Percentiles rank a stretch among this genome's conserved stretches.
Evolutionary conservation across 208 protist genomes (phyloP).

Genomic region (Leishmania tarentolae): DNA sequence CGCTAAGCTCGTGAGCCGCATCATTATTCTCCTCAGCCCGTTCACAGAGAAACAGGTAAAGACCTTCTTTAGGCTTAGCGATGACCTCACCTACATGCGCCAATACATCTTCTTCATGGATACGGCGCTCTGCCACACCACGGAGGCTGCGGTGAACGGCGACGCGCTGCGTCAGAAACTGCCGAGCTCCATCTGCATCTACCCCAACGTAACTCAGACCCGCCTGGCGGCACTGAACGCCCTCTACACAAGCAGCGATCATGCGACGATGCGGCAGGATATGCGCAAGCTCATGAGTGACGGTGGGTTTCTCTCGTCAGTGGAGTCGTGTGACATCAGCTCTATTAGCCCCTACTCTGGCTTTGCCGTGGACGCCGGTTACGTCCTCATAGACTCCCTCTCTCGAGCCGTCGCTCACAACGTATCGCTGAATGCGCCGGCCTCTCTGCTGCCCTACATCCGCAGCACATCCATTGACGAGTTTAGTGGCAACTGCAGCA

Average conservation of each 20-base stretch:
- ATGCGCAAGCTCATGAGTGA: conserved; percentile 57
- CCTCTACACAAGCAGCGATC: conserved; percentile 27
- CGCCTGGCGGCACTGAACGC: conserved; percentile 49
- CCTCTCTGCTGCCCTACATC: conserved; percentile 49
- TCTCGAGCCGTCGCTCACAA: conserved; percentile 43
- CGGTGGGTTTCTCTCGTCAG: conserved; percentile 63
- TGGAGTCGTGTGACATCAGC: conserved; percentile 45
- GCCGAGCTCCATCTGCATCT: conserved; percentile 83
- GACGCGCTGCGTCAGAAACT: conserved; percentile 47
- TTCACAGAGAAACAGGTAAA: conserved; percentile 49
- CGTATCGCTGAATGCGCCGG: conserved; percentile 53
- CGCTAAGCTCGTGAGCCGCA: conserved; percentile 64
- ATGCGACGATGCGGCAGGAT: conserved; percentile 24
- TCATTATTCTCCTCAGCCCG: conserved; percentile 59
- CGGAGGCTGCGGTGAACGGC: conserved; percentile 24
- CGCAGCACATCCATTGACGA: conserved; percentile 59
- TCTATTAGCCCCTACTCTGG: conserved; percentile 39
- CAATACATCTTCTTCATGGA: conserved; percentile 84
- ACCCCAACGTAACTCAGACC: conserved; percentile 41
- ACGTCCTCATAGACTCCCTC: conserved; percentile 66
- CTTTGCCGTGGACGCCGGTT: conserved; percentile 81
- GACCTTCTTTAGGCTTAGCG: conserved; percentile 67
- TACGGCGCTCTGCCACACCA: conserved; percentile 66
- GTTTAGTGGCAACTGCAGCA: conserved; percentile 65
- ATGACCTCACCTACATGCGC: conserved; percentile 57